Evolutionary conservation across 306 rosid genomes (phyloP), one percentile per base, ranked within the genome.

Genomic region (Oxytropis ochrocephala): DNA sequence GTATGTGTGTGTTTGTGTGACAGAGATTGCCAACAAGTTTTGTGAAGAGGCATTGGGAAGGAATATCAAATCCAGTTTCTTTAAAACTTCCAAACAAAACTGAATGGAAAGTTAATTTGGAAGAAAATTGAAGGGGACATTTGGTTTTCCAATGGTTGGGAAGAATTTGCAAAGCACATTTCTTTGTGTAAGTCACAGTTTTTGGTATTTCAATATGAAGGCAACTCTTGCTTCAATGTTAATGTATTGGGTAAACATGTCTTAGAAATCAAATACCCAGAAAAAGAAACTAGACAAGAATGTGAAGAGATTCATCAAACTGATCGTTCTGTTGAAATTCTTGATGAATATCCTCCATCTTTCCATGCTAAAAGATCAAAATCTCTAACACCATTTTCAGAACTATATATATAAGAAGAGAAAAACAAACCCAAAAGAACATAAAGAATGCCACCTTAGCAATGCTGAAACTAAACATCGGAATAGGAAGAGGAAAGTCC

Each of bases 31-130:
- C 79, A 0, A 46, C 8, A 11, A 67, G 61, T 35, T 75, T 75
- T 36, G 67, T 38, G 11, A 38, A 21, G 8, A 75, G 7, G 11
- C 24, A 66, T 38, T 75, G 79, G 79, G 13, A 66, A 6, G 61
- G 10, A 13, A 46, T 82, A 10, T 0, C 72, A 17, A 44, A 54
- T 17, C 46, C 53, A 8, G 71, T 66, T 7, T 0, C 11, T 17
- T 54, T 82, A 32, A 64, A 55, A 43, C 83, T 82, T 46, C 86
- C 83, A 43, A 70, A 75, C 32, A 38, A 73, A 1, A 14, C 33
- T 2, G 13, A 51, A 47, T 27, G 29, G 61, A 48, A 44, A 41
- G 62, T 82, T 11, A 35, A 53, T 30, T 30, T 58, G 78, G 73
- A 17, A 11, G 5, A 70, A 58, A 9, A 8, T 13, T 0, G 64